A percentile compares a stretch with the other conserved stretches of the same genome.
These are phyloP conservation scores for Phylloboletellus chloephorus DNA, from an alignment of 1,284 basidiomycete genomes.

Conservation along the genomic window DNA sequence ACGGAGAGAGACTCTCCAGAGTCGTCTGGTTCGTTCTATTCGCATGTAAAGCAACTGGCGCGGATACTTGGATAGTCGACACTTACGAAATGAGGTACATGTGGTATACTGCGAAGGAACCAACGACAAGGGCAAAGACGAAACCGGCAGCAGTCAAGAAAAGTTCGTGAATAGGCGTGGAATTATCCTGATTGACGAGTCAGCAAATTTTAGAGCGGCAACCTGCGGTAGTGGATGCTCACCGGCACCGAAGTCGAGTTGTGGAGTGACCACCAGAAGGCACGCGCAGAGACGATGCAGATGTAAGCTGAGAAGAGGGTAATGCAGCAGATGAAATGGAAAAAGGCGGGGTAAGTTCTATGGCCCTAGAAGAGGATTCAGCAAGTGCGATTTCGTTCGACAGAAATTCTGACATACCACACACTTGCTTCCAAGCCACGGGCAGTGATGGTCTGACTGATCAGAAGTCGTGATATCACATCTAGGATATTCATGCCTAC, in stretches of 20 bases:
- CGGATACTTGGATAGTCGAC: slow-evolving; percentile 1
- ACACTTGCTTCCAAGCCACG: slow-evolving; percentile 78
- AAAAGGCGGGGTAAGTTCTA: slow-evolving; percentile 80
- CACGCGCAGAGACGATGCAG: slow-evolving; percentile 49
- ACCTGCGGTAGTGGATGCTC: slow-evolving; percentile 24
- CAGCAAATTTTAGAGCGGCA: slow-evolving; percentile 6
- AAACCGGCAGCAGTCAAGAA: slow-evolving; percentile 58
- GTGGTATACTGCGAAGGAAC: slow-evolving; percentile 75
- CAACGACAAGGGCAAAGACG: slow-evolving; percentile 64
- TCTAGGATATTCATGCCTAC: slow-evolving; percentile 37
- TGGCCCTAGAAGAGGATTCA: slow-evolving; percentile 53
- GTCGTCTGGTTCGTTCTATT: slow-evolving; percentile 82
- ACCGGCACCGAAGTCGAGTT: slow-evolving; percentile 53
- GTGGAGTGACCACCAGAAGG: slow-evolving; percentile 63
- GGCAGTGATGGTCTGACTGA: slow-evolving; percentile 78
- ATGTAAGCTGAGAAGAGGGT: slow-evolving; percentile 64
- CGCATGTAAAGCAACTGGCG: slow-evolving; percentile 1
- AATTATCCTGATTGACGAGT: slow-evolving; percentile 44
- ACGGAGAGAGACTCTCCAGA: slow-evolving; percentile 74
- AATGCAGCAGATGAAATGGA: slow-evolving; percentile 72
- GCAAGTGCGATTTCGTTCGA: slow-evolving; percentile 2
- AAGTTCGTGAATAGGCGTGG: slow-evolving; percentile 67
- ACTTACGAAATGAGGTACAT: slow-evolving; percentile 74
- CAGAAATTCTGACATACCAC: slow-evolving; percentile 47
- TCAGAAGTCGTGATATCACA: slow-evolving; percentile 12